A percentile compares a stretch with the other conserved stretches of the same genome.
Evolutionary conservation across 1,284 basidiomycete species (phyloP).

Genomic region (Ustilago trichophora): DNA sequence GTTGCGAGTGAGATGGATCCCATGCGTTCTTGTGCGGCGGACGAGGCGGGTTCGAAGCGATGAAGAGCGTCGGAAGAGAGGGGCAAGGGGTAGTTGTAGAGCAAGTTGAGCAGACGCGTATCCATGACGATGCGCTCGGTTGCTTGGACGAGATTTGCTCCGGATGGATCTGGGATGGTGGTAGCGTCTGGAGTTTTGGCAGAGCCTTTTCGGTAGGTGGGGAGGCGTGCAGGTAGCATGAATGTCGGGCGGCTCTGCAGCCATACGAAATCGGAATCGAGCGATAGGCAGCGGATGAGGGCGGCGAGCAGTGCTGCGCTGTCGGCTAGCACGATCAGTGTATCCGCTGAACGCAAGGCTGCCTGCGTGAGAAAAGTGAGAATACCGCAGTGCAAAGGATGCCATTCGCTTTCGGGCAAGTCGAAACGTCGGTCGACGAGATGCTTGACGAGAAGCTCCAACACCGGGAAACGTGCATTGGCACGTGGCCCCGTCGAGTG

Average conservation of each 20-base stretch:
- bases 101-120: constrained; percentile 47
- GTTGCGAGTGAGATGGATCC: constrained; percentile 29
- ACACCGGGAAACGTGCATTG: constrained; percentile 43
- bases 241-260: constrained; percentile 29
- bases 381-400: constrained; percentile 33
- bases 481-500: constrained; percentile 7
- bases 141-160: constrained; percentile 32
- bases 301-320: constrained; percentile 50
- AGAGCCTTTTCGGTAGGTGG: background rate
- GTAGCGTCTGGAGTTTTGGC: background rate
- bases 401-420: constrained; percentile 27
- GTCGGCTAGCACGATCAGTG: constrained; percentile 47
- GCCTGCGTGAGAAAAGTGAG: constrained; percentile 43
- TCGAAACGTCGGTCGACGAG: constrained; percentile 54
- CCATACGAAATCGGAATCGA: constrained; percentile 53
- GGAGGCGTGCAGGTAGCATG: constrained; percentile 12
- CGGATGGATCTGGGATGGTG: constrained; percentile 25
- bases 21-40: constrained; percentile 18
- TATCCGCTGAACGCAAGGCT: constrained; percentile 36
- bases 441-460: constrained; percentile 55
- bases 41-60: constrained; percentile 5
- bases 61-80: constrained; percentile 5
- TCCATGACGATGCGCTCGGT: constrained; percentile 52
- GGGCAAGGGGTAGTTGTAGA: constrained; percentile 49
- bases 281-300: constrained; percentile 46